These are phyloP conservation scores for Sicyos baderoa DNA, from an alignment of 306 rosid genomes.

Conservation along the genomic window DNA sequence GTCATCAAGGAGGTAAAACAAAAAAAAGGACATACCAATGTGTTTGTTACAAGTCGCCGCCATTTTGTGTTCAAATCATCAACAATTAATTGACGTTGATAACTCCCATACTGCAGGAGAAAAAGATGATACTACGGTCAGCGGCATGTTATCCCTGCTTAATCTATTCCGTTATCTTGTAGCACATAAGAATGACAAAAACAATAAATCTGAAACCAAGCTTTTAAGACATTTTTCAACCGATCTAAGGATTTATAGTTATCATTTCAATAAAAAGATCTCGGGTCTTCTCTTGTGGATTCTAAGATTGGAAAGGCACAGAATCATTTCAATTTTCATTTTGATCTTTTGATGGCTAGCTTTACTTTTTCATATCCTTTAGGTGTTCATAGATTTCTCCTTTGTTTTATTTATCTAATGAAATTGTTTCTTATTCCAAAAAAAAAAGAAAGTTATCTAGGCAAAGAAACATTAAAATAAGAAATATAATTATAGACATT, in stretches of 20 bases:
- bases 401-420: no score
- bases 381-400: no score
- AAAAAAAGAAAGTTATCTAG: neutral
- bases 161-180: neutral
- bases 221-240: constrained; percentile 1
- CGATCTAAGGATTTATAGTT: neutral
- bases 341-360: no score
- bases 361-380: no score
- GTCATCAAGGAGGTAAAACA: neutral
- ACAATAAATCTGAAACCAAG: neutral
- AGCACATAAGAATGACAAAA: neutral
- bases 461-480: neutral
- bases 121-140: constrained; percentile 28
- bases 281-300: no score
- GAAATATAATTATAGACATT: neutral
- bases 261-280: no score
- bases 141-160: constrained; percentile 11
- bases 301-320: no score
- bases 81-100: constrained; percentile 58
- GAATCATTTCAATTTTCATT: no score
- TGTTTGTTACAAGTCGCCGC: constrained; percentile 53
- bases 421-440: no score
- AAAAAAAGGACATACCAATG: constrained; percentile 38
- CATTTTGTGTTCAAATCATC: constrained; percentile 87
- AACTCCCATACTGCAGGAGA: constrained; percentile 65